phyloP scores from a whole-genome alignment of 2,329 filamentous ascomycete genomes.

The Onygenales sp. region DNA sequence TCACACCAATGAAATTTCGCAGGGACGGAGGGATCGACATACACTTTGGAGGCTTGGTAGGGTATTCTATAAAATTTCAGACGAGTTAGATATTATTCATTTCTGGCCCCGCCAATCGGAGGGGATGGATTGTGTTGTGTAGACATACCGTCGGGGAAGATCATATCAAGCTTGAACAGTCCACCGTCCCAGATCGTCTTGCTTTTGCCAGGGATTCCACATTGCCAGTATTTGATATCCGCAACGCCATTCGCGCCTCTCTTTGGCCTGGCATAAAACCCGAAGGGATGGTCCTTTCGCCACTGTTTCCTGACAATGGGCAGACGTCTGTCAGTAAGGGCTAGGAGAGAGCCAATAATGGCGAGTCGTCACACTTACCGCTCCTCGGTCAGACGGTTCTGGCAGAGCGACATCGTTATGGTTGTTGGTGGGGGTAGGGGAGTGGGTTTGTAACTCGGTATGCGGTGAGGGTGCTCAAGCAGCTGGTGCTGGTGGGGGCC shows the following conservation, averaged over 20 bases:
- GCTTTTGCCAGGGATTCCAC: constrained; percentile 88
- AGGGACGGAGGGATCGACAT: constrained; percentile 18
- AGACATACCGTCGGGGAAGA: constrained; percentile 78
- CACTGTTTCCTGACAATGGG: constrained; percentile 70
- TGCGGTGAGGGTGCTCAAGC: too few species aligned
- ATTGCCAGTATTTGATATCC: constrained; percentile 94
- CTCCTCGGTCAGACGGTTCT: constrained; percentile 81
- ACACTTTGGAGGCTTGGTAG: constrained; percentile 98
- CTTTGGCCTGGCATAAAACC: constrained; percentile 85
- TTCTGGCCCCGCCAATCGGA: not conserved
- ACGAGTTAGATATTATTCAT: constrained; percentile 9
- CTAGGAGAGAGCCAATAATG: not conserved
- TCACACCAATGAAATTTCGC: constrained; percentile 12
- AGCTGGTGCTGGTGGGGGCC: too few species aligned
- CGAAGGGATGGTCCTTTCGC: constrained; percentile 93
- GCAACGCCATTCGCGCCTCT: constrained; percentile 71
- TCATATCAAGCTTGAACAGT: constrained; percentile 85
- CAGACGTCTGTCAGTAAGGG: constrained; percentile 7
- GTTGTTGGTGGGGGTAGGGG: too few species aligned
- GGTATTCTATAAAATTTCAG: constrained; percentile 60
- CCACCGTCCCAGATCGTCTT: constrained; percentile 98
- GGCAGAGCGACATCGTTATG: constrained; percentile 67
- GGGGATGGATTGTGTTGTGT: not conserved
- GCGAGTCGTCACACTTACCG: constrained; percentile 46
- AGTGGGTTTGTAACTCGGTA: too few species aligned